phyloP scores from a whole-genome alignment of 768 basidiomycete genomes.

The Clavulina sp. region DNA sequence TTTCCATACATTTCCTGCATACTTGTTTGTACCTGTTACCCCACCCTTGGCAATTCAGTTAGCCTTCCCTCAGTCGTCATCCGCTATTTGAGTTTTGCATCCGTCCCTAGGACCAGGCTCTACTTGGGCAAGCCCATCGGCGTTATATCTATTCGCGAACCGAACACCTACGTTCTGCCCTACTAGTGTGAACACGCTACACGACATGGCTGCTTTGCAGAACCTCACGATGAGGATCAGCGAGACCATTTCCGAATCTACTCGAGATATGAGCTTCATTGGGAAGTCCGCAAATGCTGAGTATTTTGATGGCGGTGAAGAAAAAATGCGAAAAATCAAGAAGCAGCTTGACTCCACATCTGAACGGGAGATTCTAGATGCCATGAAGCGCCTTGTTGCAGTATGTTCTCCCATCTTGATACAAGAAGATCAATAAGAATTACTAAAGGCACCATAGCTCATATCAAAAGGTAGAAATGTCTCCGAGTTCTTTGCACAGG shows the following conservation, averaged over 20 bases:
- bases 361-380: slow-evolving; percentile 84
- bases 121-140: no score
- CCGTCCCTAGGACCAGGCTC: no score
- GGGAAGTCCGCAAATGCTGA: slow-evolving; percentile 35
- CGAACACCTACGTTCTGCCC: no score
- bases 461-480: slow-evolving; percentile 87
- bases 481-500: slow-evolving; percentile 86
- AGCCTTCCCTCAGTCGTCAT: no score
- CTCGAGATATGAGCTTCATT: slow-evolving; percentile 46
- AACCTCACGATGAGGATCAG: slow-evolving; percentile 60
- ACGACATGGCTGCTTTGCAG: not conserved
- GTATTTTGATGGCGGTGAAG: slow-evolving; percentile 57
- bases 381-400: slow-evolving; percentile 86
- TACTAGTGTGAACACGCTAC: no score
- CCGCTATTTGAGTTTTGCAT: no score
- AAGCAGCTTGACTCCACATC: slow-evolving; percentile 76
- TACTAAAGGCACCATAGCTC: slow-evolving; percentile 34
- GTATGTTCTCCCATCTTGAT: slow-evolving; percentile 31
- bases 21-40: no score
- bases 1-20: no score
- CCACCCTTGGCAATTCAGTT: no score
- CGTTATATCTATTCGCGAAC: no score
- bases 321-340: slow-evolving; percentile 65
- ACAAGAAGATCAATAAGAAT: not conserved
- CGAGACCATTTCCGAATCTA: slow-evolving; percentile 67